Percentiles rank a stretch among this genome's conserved stretches.
Evolutionary conservation across 2,329 filamentous ascomycete species (phyloP).

Genomic region (Calonectria montana): DNA sequence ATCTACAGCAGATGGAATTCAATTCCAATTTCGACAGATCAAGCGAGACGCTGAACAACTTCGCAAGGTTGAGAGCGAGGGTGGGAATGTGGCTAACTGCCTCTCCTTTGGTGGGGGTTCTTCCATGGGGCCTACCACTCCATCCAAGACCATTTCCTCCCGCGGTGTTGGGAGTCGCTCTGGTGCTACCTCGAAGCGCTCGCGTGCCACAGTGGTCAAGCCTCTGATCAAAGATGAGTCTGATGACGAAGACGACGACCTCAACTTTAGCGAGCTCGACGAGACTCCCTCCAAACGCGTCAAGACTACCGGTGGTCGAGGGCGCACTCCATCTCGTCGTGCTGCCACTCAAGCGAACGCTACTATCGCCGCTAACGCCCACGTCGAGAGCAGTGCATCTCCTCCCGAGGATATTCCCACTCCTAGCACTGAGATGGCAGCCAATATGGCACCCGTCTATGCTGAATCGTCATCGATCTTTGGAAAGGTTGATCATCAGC

Average conservation of each 20-base stretch:
- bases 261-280: conserved; percentile 47
- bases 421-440: background rate
- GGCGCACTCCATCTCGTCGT: conserved; percentile 44
- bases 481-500: conserved; percentile 35
- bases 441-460: background rate
- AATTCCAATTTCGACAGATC: conserved; percentile 69
- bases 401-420: conserved; percentile 33
- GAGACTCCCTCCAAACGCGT: conserved; percentile 52
- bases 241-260: conserved; percentile 43
- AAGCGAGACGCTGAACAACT: conserved; percentile 65
- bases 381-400: conserved; percentile 45
- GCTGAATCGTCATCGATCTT: conserved; percentile 30
- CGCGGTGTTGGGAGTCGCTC: conserved; percentile 38
- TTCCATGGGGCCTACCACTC: conserved; percentile 44
- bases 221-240: conserved; percentile 43
- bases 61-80: conserved; percentile 55
- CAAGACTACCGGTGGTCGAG: conserved; percentile 41
- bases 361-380: conserved; percentile 48
- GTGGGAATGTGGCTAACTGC: conserved; percentile 58
- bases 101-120: conserved; percentile 44
- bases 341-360: conserved; percentile 48
- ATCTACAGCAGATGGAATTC: conserved; percentile 67
- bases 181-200: conserved; percentile 44
- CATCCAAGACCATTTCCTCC: conserved; percentile 41
- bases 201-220: conserved; percentile 18